Conservation (phyloP, 257 asterid genomes). For the Scutellaria baicalensis region DNA sequence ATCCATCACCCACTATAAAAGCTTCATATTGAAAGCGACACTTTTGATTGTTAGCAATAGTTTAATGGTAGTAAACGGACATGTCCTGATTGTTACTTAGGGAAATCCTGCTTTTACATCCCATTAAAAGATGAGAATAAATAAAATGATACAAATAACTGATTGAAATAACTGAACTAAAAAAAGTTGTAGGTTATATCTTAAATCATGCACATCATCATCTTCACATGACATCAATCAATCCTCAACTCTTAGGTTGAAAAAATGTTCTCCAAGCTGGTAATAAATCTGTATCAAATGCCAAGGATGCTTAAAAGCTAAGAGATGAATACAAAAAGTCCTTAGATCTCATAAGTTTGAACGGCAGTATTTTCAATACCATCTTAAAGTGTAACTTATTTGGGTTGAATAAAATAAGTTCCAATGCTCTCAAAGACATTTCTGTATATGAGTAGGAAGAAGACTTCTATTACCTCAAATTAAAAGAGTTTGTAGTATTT, state of each 20-base stretch:
- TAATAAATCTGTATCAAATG: background rate
- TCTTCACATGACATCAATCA: background rate
- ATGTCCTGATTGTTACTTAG: background rate
- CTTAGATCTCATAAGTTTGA: background rate
- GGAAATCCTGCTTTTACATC: background rate
- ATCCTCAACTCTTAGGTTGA: background rate
- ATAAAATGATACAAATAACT: background rate
- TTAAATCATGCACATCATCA: background rate
- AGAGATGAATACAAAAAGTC: background rate
- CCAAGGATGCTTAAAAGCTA: background rate
- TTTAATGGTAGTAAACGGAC: background rate
- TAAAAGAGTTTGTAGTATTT: background rate
- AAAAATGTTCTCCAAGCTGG: background rate
- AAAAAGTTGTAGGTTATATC: background rate
- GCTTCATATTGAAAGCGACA: slow-evolving; percentile 1
- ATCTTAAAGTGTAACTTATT: background rate
- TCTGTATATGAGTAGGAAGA: background rate
- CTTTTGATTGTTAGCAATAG: background rate
- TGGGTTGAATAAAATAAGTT: background rate
- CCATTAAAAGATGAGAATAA: background rate
- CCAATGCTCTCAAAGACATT: background rate
- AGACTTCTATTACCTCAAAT: background rate
- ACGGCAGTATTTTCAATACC: background rate
- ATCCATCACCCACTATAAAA: background rate
- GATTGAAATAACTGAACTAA: background rate